phyloP scores from a whole-genome alignment of 805 yeast genomes.

The Candida arabinofermentans region DNA sequence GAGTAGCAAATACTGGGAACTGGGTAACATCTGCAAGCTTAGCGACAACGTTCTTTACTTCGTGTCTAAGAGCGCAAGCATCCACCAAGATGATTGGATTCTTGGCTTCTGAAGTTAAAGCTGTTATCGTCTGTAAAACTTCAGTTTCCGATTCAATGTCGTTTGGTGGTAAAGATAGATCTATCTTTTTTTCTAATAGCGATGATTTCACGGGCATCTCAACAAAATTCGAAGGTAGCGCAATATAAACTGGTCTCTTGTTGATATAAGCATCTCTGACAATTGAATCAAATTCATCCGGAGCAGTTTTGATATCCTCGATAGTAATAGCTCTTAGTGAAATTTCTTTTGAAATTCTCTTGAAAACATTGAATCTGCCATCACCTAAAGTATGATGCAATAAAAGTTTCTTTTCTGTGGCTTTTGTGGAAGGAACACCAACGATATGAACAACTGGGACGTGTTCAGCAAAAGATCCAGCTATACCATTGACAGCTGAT shows the following conservation, averaged over 20 bases:
- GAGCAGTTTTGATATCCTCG: slow-evolving; percentile 57
- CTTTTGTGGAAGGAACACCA: slow-evolving; percentile 71
- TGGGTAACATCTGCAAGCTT: slow-evolving; percentile 60
- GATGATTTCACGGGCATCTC: slow-evolving; percentile 54
- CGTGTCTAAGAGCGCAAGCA: slow-evolving; percentile 77
- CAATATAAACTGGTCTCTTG: slow-evolving; percentile 75
- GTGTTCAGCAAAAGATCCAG: slow-evolving; percentile 81
- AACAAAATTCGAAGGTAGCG: slow-evolving; percentile 71
- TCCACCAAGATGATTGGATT: slow-evolving; percentile 72
- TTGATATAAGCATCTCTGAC: slow-evolving; percentile 61
- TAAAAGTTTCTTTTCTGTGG: slow-evolving; percentile 65
- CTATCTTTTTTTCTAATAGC: slow-evolving; percentile 57
- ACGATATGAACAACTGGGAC: slow-evolving; percentile 76
- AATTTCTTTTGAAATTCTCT: slow-evolving; percentile 67
- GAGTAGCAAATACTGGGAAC: slow-evolving; percentile 75
- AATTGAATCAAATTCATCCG: slow-evolving; percentile 66
- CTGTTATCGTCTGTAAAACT: slow-evolving; percentile 47
- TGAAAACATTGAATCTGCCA: slow-evolving; percentile 73
- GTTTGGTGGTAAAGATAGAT: slow-evolving; percentile 51
- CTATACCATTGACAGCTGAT: slow-evolving; percentile 73
- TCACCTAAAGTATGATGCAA: slow-evolving; percentile 76
- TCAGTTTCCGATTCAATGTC: slow-evolving; percentile 55
- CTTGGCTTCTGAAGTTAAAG: slow-evolving; percentile 49
- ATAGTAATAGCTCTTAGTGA: slow-evolving; percentile 60
- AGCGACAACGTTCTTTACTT: slow-evolving; percentile 54